Conservation (phyloP, 2,329 filamentous ascomycete genomes). For the Cephalotrichum gorgonifer region DNA sequence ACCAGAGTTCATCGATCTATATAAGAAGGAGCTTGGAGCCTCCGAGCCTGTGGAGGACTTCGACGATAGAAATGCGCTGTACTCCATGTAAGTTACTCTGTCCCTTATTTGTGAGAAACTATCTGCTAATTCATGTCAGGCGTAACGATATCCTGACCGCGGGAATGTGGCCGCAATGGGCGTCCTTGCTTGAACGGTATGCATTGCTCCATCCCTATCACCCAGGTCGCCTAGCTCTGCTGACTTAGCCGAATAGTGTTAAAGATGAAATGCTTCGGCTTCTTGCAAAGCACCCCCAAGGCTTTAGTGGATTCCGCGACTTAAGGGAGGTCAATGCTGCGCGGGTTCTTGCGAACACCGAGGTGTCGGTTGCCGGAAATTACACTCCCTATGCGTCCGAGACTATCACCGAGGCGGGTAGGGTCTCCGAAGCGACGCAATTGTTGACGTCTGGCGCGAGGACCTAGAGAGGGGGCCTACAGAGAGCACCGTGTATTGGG, state of each 20-base stretch:
- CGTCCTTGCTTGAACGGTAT: conserved; percentile 4
- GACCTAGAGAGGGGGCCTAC: too few species aligned
- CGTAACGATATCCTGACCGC: conserved; percentile 4
- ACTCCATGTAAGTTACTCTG: not conserved
- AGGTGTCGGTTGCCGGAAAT: not conserved
- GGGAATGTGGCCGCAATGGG: conserved; percentile 5
- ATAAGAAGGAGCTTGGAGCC: not conserved
- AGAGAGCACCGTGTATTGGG: too few species aligned
- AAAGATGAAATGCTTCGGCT: not conserved
- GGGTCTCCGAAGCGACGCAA: too few species aligned
- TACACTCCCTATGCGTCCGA: too few species aligned
- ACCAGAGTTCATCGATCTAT: not conserved
- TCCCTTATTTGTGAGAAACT: not conserved
- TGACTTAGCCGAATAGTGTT: not conserved
- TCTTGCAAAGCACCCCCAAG: not conserved
- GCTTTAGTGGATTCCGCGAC: not conserved
- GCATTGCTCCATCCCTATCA: not conserved
- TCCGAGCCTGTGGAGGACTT: conserved; percentile 16
- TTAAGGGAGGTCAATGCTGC: not conserved
- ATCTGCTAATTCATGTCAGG: not conserved
- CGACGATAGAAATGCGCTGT: not conserved
- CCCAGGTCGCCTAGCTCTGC: not conserved
- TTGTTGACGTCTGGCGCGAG: too few species aligned
- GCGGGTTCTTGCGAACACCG: not conserved
- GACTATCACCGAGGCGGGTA: too few species aligned